These are phyloP conservation scores for Aechmea fasciata DNA, from an alignment of 176 grass and related monocot species.

Conservation along the genomic window DNA sequence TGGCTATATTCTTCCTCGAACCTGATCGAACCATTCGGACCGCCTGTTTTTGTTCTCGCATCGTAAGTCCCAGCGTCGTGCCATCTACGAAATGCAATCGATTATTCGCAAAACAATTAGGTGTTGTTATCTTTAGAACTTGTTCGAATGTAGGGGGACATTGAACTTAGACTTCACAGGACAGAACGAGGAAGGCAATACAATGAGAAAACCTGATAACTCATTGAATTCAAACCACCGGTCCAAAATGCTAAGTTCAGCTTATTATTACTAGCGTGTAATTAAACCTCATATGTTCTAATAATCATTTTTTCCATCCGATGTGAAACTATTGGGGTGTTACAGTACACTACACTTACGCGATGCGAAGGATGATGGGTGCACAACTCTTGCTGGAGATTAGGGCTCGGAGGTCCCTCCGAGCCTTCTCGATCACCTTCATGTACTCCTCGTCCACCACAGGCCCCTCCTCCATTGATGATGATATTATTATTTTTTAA, in stretches of 20 bases:
- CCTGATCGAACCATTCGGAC: constrained; percentile 58
- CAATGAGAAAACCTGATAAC: no score
- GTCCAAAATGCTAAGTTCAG: no score
- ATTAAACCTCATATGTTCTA: no score
- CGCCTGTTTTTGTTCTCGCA: constrained; percentile 36
- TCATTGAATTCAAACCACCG: no score
- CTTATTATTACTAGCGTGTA: no score
- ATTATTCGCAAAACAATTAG: background rate
- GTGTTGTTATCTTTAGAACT: background rate
- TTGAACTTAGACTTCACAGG: no score
- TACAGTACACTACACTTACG: constrained; percentile 17
- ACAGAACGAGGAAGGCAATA: no score
- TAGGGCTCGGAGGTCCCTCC: constrained; percentile 52
- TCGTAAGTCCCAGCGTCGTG: constrained; percentile 73
- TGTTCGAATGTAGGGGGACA: no score
- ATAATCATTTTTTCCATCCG: no score
- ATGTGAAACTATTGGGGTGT: no score
- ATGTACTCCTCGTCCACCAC: constrained; percentile 39
- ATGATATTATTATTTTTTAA: no score
- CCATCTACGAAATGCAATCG: constrained; percentile 26
- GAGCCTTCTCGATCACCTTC: constrained; percentile 34
- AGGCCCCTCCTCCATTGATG: constrained; percentile 17
- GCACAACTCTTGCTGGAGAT: constrained; percentile 44
- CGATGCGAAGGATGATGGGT: constrained; percentile 57
- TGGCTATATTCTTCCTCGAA: constrained; percentile 39